phyloP scores from a whole-genome alignment of 139 green algal genomes.

The Raphidocelis subcapitata region DNA sequence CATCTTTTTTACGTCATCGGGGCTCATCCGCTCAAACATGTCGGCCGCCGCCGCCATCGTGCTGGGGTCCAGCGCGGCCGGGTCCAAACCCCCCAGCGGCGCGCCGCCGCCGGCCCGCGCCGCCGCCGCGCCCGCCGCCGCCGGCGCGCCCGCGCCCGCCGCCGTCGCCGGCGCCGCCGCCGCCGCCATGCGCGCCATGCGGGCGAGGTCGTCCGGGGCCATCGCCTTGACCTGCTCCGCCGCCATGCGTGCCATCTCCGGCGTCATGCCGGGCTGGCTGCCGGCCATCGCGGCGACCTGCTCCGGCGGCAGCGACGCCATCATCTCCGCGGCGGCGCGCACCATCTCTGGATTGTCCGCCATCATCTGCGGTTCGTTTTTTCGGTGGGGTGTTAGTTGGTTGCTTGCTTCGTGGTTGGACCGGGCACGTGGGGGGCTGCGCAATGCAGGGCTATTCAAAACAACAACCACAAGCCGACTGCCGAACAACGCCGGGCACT shows the following conservation, averaged over 20 bases:
- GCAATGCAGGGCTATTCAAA: too few species aligned
- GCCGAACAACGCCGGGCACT: too few species aligned
- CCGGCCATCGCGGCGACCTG: slow-evolving; percentile 25
- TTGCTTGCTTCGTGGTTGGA: background rate
- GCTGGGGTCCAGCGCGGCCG: background rate
- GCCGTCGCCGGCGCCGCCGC: background rate
- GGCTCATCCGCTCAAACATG: too few species aligned
- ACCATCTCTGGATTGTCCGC: slow-evolving; percentile 41
- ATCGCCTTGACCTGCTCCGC: slow-evolving; percentile 13
- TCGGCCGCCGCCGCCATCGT: too few species aligned
- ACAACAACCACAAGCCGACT: too few species aligned
- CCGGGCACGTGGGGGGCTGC: background rate
- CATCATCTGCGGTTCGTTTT: slow-evolving; percentile 27
- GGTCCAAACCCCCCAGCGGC: background rate
- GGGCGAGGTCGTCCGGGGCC: background rate
- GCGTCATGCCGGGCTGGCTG: background rate
- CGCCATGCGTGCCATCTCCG: background rate
- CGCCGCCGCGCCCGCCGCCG: background rate
- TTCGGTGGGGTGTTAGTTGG: background rate
- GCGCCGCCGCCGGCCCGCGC: background rate
- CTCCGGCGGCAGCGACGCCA: slow-evolving; percentile 32
- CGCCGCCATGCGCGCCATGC: slow-evolving; percentile 1
- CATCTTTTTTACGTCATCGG: too few species aligned
- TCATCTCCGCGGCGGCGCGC: slow-evolving; percentile 39
- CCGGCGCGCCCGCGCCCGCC: slow-evolving; percentile 1